These are phyloP conservation scores for Geotrichum cucujoidarum DNA, from an alignment of 1,139 yeast genomes.

Conservation along the genomic window DNA sequence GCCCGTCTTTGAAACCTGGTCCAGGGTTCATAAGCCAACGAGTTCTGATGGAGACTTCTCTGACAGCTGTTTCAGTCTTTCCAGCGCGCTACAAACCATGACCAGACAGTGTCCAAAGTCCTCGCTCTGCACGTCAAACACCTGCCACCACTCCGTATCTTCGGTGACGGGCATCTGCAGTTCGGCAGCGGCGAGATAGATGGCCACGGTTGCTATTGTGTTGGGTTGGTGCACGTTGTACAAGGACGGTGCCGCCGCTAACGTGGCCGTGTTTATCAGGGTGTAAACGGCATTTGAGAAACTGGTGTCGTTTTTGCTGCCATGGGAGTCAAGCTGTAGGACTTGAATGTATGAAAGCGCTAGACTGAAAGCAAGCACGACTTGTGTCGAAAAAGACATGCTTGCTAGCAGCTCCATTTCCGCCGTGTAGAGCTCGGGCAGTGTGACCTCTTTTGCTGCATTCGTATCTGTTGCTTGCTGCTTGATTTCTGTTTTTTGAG, in stretches of 20 bases:
- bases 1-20: no score
- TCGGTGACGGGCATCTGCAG: conserved; percentile 15
- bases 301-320: background rate
- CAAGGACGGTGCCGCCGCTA: conserved; percentile 21
- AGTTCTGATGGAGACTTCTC: background rate
- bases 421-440: conserved; percentile 4
- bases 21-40: no score
- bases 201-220: conserved; percentile 29
- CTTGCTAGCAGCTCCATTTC: conserved; percentile 23
- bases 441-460: background rate
- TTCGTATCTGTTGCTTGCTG: no score
- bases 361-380: conserved; percentile 28
- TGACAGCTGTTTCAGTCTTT: background rate
- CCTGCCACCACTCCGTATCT: conserved; percentile 29
- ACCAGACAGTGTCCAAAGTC: conserved; percentile 29
- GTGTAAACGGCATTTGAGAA: conserved; percentile 26
- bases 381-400: conserved; percentile 26
- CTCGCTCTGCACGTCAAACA: conserved; percentile 30
- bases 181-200: conserved; percentile 26
- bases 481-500: background rate
- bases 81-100: conserved; percentile 15
- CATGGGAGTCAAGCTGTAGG: conserved; percentile 17
- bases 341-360: conserved; percentile 27
- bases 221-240: conserved; percentile 29
- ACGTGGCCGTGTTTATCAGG: conserved; percentile 26